Evolutionary conservation across 2,329 filamentous ascomycete species (phyloP), one percentile per base, ranked within the genome.

Genomic region (Arthrobotrys iridis): DNA sequence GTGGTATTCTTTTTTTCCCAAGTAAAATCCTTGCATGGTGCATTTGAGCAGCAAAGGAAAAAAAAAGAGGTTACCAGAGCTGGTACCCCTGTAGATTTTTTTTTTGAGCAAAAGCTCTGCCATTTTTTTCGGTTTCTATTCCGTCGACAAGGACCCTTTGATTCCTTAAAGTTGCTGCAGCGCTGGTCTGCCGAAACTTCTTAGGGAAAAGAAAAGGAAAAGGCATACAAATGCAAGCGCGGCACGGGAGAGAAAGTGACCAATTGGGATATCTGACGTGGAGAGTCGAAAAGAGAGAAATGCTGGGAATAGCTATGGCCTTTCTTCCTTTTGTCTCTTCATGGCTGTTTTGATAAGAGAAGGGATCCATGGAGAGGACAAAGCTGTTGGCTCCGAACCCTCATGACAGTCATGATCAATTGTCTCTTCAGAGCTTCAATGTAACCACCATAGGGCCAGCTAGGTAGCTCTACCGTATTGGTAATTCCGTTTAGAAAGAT

Each of bases 11-110:
- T 45, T 28, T n/a, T 57, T 78, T 77, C 79, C 79, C 79, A 81
- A 55, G 28, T 4, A 35, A 24, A 15, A 24, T 77, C 81, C 80
- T 81, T 81, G 81, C 82, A 80, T 81, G 79, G 79, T 79, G 81
- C 81, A 81, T 80, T 76, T 77, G 74, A 77, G 77, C 78, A 75
- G 77, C 48, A 22, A 37, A 43, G 40, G 37, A 45, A 62, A 30
- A 50, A 28, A 37, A 77, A 79, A 77, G 78, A 77, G 78, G 66
- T 77, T 77, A 76, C 78, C 76, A 77, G 78, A 78, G 77, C 77
- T 79, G 77, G 72, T 79, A 67, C 73, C 79, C 77, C 76, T 64
- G 74, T 78, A 67, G 72, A 35, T 45, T 52, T 60, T 20, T 46
- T 64, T 52, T 18, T 20, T 26, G 37, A n/a, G n/a, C n/a, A n/a